phyloP scores from a whole-genome alignment of 495 filamentous ascomycete genomes.

The Cenococcum geophilum region DNA sequence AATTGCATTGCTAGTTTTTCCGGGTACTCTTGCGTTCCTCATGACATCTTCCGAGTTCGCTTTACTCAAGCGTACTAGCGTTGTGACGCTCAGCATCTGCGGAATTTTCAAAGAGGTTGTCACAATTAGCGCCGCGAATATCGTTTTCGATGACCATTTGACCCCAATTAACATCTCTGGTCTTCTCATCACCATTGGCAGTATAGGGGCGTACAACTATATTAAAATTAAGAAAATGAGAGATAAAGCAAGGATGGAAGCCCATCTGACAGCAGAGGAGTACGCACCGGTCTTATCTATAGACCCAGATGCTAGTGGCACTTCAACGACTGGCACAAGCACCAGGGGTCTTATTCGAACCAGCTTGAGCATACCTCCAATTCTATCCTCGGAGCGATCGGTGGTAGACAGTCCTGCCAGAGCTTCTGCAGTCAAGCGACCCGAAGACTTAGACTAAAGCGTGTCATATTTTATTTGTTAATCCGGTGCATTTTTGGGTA shows the following conservation, averaged over 20 bases:
- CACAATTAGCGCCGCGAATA: constrained; percentile 81
- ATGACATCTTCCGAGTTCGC: constrained; percentile 98
- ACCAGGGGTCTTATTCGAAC: constrained; percentile 27
- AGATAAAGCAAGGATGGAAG: constrained; percentile 48
- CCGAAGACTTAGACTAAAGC: constrained; percentile 30
- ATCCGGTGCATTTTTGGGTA: background rate
- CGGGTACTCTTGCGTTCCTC: constrained; percentile 83
- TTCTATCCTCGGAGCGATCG: constrained; percentile 12
- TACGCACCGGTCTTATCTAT: constrained; percentile 30
- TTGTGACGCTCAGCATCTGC: constrained; percentile 92
- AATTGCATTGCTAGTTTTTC: constrained; percentile 70
- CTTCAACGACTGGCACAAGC: constrained; percentile 7
- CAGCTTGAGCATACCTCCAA: constrained; percentile 24
- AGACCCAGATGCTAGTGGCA: constrained; percentile 23
- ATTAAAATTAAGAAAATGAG: constrained; percentile 91
- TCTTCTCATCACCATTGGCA: constrained; percentile 76
- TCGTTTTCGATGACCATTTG: constrained; percentile 84
- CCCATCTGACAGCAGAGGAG: constrained; percentile 30
- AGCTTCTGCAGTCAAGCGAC: constrained; percentile 29
- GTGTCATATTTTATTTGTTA: background rate
- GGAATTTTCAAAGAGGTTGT: constrained; percentile 99
- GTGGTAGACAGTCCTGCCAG: constrained; percentile 25
- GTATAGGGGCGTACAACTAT: constrained; percentile 88
- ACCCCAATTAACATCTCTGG: constrained; percentile 86
- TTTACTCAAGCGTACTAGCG: constrained; percentile 85